phyloP scores from a whole-genome alignment of 805 yeast species.

The Groenewaldozyma salmanticensis region DNA sequence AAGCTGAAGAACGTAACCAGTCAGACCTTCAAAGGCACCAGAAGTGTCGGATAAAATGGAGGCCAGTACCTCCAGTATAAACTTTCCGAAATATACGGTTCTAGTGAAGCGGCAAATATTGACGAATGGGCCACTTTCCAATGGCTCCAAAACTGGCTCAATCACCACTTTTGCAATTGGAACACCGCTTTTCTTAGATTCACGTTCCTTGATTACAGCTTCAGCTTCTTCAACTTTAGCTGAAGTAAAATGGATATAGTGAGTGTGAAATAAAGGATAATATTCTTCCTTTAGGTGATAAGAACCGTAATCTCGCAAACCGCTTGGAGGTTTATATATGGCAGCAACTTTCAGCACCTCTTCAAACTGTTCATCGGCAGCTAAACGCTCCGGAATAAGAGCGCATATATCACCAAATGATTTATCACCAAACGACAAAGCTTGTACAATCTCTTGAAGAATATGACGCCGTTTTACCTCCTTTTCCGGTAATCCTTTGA shows the following conservation, averaged over 20 bases:
- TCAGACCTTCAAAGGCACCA: constrained; percentile 43
- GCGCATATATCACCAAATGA: constrained; percentile 60
- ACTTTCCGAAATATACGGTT: constrained; percentile 19
- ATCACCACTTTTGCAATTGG: constrained; percentile 43
- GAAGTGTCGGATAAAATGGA: constrained; percentile 4
- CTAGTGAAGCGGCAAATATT: constrained; percentile 22
- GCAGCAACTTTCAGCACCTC: constrained; percentile 47
- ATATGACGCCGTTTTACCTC: constrained; percentile 44
- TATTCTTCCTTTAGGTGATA: constrained; percentile 56
- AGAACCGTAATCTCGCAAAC: constrained; percentile 47
- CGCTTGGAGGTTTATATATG: constrained; percentile 50
- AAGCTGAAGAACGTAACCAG: constrained; percentile 54
- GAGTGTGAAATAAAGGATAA: constrained; percentile 61
- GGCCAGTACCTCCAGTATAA: constrained; percentile 13
- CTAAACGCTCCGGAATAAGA: constrained; percentile 66
- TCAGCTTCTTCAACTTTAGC: constrained; percentile 82
- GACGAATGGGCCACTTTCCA: constrained; percentile 24
- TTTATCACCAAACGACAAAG: constrained; percentile 66
- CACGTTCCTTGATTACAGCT: constrained; percentile 43
- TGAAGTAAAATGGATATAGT: constrained; percentile 64
- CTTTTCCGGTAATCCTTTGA: constrained; percentile 39
- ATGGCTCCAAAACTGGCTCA: constrained; percentile 37
- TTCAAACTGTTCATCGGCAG: constrained; percentile 67
- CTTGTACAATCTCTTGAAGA: constrained; percentile 67
- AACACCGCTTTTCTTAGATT: constrained; percentile 29